A percentile compares a stretch with the other conserved stretches of the same genome.
Conservation (phyloP, 495 filamentous ascomycete genomes). For the Durotheca rogersii region DNA sequence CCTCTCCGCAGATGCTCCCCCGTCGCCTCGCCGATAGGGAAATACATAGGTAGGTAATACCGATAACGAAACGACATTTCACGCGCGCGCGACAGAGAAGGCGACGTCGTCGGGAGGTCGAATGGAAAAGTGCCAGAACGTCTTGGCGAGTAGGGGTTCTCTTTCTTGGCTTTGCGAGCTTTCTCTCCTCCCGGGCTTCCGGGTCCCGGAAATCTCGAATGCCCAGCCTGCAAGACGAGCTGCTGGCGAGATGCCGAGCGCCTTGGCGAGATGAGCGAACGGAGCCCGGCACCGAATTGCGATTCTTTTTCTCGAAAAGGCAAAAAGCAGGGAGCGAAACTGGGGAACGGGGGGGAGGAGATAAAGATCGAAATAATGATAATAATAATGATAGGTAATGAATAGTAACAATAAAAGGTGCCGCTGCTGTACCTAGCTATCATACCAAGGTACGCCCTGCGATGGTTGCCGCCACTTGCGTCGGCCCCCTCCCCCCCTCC, state of each 20-base stretch:
- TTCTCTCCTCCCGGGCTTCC: background rate
- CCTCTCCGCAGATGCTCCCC: no score
- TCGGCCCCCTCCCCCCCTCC: no score
- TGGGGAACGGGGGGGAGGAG: no score
- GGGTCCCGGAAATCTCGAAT: conserved; percentile 21
- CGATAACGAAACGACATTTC: no score
- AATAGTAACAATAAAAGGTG: no score
- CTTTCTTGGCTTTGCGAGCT: conserved; percentile 17
- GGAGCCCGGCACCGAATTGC: conserved; percentile 20
- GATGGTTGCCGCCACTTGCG: no score
- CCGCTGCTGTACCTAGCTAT: no score
- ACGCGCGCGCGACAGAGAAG: background rate
- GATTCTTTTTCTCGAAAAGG: background rate
- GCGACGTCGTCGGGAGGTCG: conserved; percentile 12
- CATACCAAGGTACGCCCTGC: no score
- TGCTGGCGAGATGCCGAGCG: conserved; percentile 21
- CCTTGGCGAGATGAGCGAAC: conserved; percentile 22
- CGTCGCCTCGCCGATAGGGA: no score
- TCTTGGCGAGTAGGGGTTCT: background rate
- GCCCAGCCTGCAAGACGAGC: conserved; percentile 30
- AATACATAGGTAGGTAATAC: no score
- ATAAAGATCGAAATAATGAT: no score
- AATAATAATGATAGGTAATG: no score
- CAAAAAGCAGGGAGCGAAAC: background rate
- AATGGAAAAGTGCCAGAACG: conserved; percentile 1